Conservation (phyloP, 257 asterid genomes). For the Salvia rosmarinus region DNA sequence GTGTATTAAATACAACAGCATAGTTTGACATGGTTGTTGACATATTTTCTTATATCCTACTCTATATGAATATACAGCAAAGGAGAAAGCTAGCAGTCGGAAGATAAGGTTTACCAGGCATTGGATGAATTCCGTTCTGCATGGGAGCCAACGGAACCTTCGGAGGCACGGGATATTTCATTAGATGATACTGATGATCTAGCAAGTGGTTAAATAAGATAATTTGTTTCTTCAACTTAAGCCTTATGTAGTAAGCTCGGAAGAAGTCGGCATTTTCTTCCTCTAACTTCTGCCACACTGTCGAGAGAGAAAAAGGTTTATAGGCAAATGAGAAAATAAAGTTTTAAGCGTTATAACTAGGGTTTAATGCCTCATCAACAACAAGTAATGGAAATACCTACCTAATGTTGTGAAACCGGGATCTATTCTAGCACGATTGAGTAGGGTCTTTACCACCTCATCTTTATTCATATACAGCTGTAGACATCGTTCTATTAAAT, state of each 20-base stretch:
- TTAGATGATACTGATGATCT: conserved; percentile 78
- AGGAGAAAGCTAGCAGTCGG: not conserved
- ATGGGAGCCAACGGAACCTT: conserved; percentile 85
- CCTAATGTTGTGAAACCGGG: conserved; percentile 98
- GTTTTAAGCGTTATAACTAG: not conserved
- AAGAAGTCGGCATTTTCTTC: conserved; percentile 95
- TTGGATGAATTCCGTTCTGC: conserved; percentile 80
- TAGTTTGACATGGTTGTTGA: too few species aligned
- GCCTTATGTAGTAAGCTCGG: conserved; percentile 90
- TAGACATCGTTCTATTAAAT: conserved; percentile 88
- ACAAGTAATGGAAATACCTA: conserved; percentile 39
- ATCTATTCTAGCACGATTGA: conserved; percentile 94
- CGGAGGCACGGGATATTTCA: conserved; percentile 78
- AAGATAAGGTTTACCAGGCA: conserved; percentile 70
- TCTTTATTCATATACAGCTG: conserved; percentile 92
- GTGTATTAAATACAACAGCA: not conserved
- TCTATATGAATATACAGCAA: too few species aligned
- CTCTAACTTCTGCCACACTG: conserved; percentile 98
- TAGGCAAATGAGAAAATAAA: not conserved
- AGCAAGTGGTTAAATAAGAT: conserved; percentile 86
- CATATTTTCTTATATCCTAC: too few species aligned
- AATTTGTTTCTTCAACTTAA: conserved; percentile 93
- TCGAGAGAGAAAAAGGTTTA: conserved; percentile 26
- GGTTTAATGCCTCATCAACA: too few species aligned
- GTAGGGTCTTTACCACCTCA: conserved; percentile 89